Evolutionary conservation across 768 basidiomycete genomes (phyloP).

Genomic region (Tylopilus vinaceipallidus): DNA sequence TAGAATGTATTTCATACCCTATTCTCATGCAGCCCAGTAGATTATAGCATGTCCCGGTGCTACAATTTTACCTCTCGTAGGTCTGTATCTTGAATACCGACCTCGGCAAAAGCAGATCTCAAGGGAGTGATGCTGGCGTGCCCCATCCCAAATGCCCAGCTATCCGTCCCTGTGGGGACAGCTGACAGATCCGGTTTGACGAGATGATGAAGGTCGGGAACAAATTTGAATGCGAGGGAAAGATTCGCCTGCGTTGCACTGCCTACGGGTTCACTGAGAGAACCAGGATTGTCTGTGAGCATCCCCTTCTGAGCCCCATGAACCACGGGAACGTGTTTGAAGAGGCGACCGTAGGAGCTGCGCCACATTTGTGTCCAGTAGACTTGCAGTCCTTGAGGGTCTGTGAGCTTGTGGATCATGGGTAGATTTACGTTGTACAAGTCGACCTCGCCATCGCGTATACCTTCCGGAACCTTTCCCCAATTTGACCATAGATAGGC

Average conservation of each 20-base stretch:
- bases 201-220: conserved; percentile 68
- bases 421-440: conserved; percentile 89
- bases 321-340: conserved; percentile 46
- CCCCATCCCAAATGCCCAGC: conserved; percentile 73
- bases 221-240: conserved; percentile 68
- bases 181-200: conserved; percentile 55
- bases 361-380: conserved; percentile 86
- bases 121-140: conserved; percentile 78
- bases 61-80: conserved; percentile 30
- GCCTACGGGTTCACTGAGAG: conserved; percentile 17
- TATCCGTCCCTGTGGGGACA: conserved; percentile 79
- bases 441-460: conserved; percentile 66
- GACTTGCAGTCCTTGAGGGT: conserved; percentile 59
- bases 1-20: conserved; percentile 6
- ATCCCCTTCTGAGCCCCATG: conserved; percentile 23
- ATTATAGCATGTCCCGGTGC: conserved; percentile 41
- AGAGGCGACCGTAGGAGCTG: conserved; percentile 79
- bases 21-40: neutral
- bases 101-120: conserved; percentile 70
- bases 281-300: conserved; percentile 45
- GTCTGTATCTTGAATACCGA: conserved; percentile 2
- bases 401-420: conserved; percentile 62
- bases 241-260: conserved; percentile 21
- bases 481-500: conserved; percentile 79
- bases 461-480: conserved; percentile 65